phyloP scores from a whole-genome alignment of 768 basidiomycete genomes.

The Termitomyces sp. region DNA sequence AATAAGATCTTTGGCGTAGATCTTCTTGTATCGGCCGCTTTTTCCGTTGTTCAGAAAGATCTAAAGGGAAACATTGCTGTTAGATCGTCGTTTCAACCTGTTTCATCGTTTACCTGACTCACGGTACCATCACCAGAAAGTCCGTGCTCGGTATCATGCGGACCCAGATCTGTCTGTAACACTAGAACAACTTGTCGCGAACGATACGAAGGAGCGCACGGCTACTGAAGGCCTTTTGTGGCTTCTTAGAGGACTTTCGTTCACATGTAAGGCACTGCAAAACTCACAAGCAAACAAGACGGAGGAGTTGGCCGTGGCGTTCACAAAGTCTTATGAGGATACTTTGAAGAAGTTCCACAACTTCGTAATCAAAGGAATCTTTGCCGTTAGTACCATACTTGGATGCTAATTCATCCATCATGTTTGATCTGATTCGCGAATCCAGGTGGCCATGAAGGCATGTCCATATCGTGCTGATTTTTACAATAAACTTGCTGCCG shows the following conservation, averaged over 20 bases:
- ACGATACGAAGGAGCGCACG: constrained; percentile 85
- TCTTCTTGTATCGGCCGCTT: constrained; percentile 81
- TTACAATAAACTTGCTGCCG: constrained; percentile 60
- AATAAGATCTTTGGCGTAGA: constrained; percentile 38
- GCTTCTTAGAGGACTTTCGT: constrained; percentile 87
- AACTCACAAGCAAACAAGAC: constrained; percentile 59
- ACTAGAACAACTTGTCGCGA: constrained; percentile 76
- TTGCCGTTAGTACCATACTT: constrained; percentile 37
- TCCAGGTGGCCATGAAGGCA: constrained; percentile 58
- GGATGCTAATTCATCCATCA: neutral
- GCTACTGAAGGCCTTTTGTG: constrained; percentile 93
- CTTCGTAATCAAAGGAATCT: constrained; percentile 63
- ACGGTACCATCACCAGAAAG: constrained; percentile 61
- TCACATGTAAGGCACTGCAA: constrained; percentile 81
- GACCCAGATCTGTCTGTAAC: constrained; percentile 63
- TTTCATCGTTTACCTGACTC: neutral
- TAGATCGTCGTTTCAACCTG: constrained; percentile 19
- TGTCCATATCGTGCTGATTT: constrained; percentile 66
- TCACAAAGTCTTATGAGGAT: constrained; percentile 73
- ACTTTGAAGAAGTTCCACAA: constrained; percentile 86
- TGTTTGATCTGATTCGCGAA: neutral
- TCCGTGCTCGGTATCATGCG: constrained; percentile 72
- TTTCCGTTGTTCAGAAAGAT: constrained; percentile 79
- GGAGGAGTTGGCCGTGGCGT: constrained; percentile 65
- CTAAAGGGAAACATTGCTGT: constrained; percentile 90